A percentile compares a stretch with the other conserved stretches of the same genome.
These are phyloP conservation scores for Saccharomycopsis synnaedendra DNA, from an alignment of 805 yeast genomes.

Conservation along the genomic window DNA sequence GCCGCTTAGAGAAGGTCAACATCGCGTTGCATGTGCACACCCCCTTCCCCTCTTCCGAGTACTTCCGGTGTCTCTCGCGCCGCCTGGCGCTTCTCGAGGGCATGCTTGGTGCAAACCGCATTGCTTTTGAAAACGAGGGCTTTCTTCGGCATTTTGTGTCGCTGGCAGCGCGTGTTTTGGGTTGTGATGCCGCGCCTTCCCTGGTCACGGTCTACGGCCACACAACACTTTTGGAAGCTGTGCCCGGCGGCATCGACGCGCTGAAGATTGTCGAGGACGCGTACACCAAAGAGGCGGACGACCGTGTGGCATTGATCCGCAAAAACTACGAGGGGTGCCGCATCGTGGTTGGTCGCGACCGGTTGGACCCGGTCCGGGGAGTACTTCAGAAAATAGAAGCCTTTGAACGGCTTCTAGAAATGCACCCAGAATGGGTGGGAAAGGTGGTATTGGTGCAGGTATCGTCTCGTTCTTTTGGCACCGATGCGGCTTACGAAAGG, in stretches of 20 bases:
- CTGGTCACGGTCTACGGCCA: conserved; percentile 67
- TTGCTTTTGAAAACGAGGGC: conserved; percentile 78
- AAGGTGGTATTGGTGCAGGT: conserved; percentile 87
- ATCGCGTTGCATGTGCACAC: conserved; percentile 77
- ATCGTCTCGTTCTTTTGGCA: conserved; percentile 50
- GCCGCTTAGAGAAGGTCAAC: conserved; percentile 49
- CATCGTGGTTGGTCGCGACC: conserved; percentile 87
- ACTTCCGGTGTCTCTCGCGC: conserved; percentile 80
- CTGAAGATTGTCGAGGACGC: conserved; percentile 51
- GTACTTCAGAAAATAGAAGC: conserved; percentile 90
- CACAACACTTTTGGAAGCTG: conserved; percentile 57
- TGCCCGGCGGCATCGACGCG: conserved; percentile 88
- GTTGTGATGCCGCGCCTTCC: conserved; percentile 56
- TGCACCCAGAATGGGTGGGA: conserved; percentile 88
- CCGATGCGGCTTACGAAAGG: conserved; percentile 38
- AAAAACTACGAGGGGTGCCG: conserved; percentile 53
- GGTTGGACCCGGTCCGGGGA: conserved; percentile 86
- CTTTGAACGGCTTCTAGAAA: conserved; percentile 73
- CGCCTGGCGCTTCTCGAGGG: conserved; percentile 80
- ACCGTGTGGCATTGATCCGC: conserved; percentile 53
- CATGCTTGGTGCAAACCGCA: conserved; percentile 76
- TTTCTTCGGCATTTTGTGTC: conserved; percentile 87
- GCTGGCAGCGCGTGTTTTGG: conserved; percentile 79
- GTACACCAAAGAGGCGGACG: conserved; percentile 35
- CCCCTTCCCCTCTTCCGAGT: conserved; percentile 94